These are phyloP conservation scores for Blastobotrys terrestris DNA, from an alignment of 805 yeast genomes.

Conservation along the genomic window DNA sequence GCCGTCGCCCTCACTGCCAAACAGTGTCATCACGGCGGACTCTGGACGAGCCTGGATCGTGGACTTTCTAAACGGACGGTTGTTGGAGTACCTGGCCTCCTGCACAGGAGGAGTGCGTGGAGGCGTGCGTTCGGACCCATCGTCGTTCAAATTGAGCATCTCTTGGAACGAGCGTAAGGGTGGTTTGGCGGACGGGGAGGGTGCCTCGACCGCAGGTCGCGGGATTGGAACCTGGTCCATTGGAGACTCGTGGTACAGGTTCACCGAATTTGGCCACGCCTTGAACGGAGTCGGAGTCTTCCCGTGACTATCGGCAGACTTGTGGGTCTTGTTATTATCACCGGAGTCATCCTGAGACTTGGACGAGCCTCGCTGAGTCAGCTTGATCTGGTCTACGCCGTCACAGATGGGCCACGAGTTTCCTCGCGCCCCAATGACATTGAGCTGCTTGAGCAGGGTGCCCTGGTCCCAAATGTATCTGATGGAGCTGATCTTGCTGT, in stretches of 20 bases:
- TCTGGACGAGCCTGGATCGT: slow-evolving; percentile 2
- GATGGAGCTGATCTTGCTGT: slow-evolving; percentile 15
- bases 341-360: neutral
- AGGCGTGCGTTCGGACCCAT: neutral
- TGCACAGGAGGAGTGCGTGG: neutral
- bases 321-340: neutral
- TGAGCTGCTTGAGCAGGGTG: slow-evolving; percentile 24
- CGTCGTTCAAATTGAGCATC: slow-evolving; percentile 10
- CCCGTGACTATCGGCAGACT: neutral
- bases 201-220: slow-evolving; percentile 15
- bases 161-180: slow-evolving; percentile 15
- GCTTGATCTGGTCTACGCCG: slow-evolving; percentile 20
- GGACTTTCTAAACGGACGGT: neutral
- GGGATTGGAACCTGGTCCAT: slow-evolving; percentile 16
- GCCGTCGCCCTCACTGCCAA: slow-evolving; percentile 9
- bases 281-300: slow-evolving; percentile 2
- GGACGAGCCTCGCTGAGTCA: neutral
- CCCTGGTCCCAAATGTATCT: slow-evolving; percentile 25
- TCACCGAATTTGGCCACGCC: slow-evolving; percentile 10
- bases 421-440: slow-evolving; percentile 27
- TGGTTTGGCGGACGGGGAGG: slow-evolving; percentile 18
- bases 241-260: slow-evolving; percentile 14
- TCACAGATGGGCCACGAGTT: slow-evolving; percentile 25
- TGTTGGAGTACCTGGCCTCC: neutral
- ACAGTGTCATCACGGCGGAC: slow-evolving; percentile 6